Evolutionary conservation across 2,329 filamentous ascomycete species (phyloP), one percentile per base, ranked within the genome.

Genomic region (Alternaria arbusti): DNA sequence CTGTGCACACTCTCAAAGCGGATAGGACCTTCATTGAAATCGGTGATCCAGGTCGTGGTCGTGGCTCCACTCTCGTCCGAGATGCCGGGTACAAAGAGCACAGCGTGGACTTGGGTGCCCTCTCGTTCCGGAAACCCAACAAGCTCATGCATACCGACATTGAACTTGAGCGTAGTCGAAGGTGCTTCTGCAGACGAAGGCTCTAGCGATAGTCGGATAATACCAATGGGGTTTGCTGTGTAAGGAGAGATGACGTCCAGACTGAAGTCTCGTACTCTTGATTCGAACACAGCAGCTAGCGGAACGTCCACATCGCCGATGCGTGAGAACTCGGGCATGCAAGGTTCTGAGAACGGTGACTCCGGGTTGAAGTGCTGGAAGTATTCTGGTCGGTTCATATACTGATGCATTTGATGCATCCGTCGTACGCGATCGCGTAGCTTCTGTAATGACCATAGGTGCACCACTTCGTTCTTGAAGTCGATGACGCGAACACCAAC

Each of bases 1-100:
- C 93, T 97, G 83, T 99, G 96, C 54, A 98, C 94, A 80, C 96
- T 99, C 81, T 98, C 95, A 71, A 99, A 99, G 5, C 92, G 90
- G 59, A 99, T 90, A 0, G 94, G 89, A 0, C 92, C 91, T 79
- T 99, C 96, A 72, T 98, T 94, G 73, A 99, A 99, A 59, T 93
- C 93, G 66, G 87, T 90, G 68, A 97, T 94, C 88, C 97, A 95
- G 73, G 96, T 93, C 0, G 95, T 98, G 1, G 95, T 97, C 1
- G 96, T 97, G 47, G 95, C 93, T 9, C 95, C 94, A 63, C 93
- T 79, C 50, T 84, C 93, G 76, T 96, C 94, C 0, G 93, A 94
- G 11, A 97, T 87, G 8, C 94, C 94, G 6, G 96, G 93, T 40
- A 99, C 90, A 76, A 97, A 98, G n/a, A 99, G 88, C 80, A 98